Evolutionary conservation across 371 early-diverging fungal species (phyloP), one percentile per base, ranked within the genome.

Genomic region (Haplosporangium sp.): DNA sequence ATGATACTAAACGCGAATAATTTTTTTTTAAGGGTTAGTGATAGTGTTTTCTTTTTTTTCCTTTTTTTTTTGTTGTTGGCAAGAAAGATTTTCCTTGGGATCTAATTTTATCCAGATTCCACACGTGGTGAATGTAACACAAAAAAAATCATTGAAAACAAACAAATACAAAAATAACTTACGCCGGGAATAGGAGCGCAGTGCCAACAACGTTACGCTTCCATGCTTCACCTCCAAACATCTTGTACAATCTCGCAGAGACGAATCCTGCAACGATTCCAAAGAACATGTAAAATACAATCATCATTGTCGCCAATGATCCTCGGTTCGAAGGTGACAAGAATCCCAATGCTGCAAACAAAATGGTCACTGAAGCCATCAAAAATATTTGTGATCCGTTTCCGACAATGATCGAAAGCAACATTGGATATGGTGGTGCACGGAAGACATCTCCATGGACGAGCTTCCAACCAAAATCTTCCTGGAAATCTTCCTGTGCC

Each of bases 311-410:
- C 4, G 89, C 90, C 42, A 98, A 86, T 5, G 97, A 94, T 34
- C 98, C 98, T 61, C 99, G 96, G 83, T 92, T 94, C 0, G 97
- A 96, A 1, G 98, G 98, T 27, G 97, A 96, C 63, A 98, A 87
- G 89, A 98, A 97, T n/a, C 99, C 99, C 48, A 98, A 90, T n/a
- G 94, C 91, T 27, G 98, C 98, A 90, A 98, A 96, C 0, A 92
- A 92, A 7, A 91, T 83, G 0, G 94, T 95, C 34, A 93, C 88
- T 15, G 90, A 85, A 8, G 92, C 85, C 98, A 98, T 97, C 73
- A 89, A 90, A 52, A 96, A 88, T 61, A 97, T 84, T 82, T 98
- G 99, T 8, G 92, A 88, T 70, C 99, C 99, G 71, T 90, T 96
- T 50, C 99, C 99, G 20, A 96, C 86, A 62, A 97, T 85, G 8